phyloP scores from a whole-genome alignment of 257 asterid genomes.

The Rauvolfia tetraphylla region DNA sequence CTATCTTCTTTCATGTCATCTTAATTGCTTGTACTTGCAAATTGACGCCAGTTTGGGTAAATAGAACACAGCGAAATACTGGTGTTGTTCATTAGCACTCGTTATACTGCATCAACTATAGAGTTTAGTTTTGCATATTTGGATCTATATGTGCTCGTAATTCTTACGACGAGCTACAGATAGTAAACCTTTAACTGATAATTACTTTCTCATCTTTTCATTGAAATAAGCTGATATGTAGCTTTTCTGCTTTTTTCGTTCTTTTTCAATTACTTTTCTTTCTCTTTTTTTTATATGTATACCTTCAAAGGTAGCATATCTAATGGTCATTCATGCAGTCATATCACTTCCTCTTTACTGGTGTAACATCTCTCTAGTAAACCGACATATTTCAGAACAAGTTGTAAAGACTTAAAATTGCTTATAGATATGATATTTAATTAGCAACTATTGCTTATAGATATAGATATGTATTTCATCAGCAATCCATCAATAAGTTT shows the following conservation, averaged over 20 bases:
- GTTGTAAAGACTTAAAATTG: background rate
- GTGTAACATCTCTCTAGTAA: background rate
- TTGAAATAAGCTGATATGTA: background rate
- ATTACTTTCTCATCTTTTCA: background rate
- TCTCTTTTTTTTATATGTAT: background rate
- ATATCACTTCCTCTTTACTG: background rate
- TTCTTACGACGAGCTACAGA: background rate
- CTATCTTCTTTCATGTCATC: background rate
- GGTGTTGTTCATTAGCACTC: background rate
- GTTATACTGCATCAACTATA: background rate
- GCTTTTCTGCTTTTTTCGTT: background rate
- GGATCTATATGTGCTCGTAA: background rate
- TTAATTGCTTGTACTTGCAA: background rate
- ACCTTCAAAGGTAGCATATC: background rate
- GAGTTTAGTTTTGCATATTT: background rate
- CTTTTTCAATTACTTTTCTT: background rate
- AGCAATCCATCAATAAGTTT: background rate
- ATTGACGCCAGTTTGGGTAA: background rate
- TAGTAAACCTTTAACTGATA: background rate
- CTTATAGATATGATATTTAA: background rate
- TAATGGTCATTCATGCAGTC: background rate
- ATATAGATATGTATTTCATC: background rate
- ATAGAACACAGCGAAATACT: background rate
- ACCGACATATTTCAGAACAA: background rate
- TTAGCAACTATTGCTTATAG: background rate